A percentile compares a stretch with the other conserved stretches of the same genome.
phyloP scores from a whole-genome alignment of 805 yeast species.

The Ogataea polymorpha region DNA sequence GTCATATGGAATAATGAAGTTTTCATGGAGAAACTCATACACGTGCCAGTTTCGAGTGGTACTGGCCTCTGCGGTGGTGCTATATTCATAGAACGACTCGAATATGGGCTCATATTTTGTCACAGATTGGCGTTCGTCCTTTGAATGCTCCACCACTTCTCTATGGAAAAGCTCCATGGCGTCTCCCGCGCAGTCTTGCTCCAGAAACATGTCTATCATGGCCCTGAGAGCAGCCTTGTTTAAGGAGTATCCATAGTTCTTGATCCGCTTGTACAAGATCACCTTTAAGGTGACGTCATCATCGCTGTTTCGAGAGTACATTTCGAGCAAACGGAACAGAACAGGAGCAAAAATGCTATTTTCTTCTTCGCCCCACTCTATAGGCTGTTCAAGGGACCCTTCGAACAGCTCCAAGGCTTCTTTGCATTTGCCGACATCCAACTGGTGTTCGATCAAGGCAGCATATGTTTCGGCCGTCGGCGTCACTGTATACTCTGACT shows the following conservation, averaged over 20 bases:
- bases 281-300: conserved; percentile 20
- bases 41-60: conserved; percentile 56
- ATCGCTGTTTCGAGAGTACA: conserved; percentile 18
- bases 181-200: conserved; percentile 37
- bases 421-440: conserved; percentile 33
- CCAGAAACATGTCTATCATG: conserved; percentile 36
- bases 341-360: conserved; percentile 28
- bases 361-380: conserved; percentile 41
- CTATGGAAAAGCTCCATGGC: conserved; percentile 40
- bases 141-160: conserved; percentile 32
- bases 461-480: conserved; percentile 37
- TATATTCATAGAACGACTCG: conserved; percentile 42
- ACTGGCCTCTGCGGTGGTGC: conserved; percentile 35
- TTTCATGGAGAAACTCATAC: conserved; percentile 53
- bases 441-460: conserved; percentile 33
- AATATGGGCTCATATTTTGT: conserved; percentile 19
- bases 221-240: conserved; percentile 38
- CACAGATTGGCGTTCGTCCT: conserved; percentile 15
- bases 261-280: conserved; percentile 40
- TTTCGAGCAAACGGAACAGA: conserved; percentile 26
- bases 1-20: conserved; percentile 56
- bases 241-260: conserved; percentile 37
- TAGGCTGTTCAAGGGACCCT: conserved; percentile 35
- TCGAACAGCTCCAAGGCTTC: conserved; percentile 36
- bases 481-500: conserved; percentile 29